These are phyloP conservation scores for Aspergillus incahuasiensis DNA, from an alignment of 495 filamentous ascomycete species.

Conservation along the genomic window DNA sequence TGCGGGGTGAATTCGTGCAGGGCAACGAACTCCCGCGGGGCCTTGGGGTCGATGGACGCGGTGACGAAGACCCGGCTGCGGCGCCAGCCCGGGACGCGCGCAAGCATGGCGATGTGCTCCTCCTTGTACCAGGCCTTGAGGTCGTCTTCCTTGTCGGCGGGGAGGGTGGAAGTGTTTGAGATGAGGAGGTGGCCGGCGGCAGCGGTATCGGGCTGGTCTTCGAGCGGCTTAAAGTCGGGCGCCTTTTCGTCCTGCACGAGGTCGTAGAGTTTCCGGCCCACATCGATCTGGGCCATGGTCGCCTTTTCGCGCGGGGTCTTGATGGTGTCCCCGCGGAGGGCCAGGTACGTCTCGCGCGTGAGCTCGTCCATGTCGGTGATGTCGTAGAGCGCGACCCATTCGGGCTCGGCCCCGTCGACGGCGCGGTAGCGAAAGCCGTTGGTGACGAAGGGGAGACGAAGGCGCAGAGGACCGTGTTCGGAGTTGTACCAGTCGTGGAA, in stretches of 20 bases:
- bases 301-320: conserved; percentile 68
- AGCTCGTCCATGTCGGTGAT: conserved; percentile 68
- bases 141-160: conserved; percentile 51
- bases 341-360: conserved; percentile 59
- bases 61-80: conserved; percentile 62
- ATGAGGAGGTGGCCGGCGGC: conserved; percentile 58
- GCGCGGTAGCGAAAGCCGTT: conserved; percentile 78
- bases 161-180: conserved; percentile 54
- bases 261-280: conserved; percentile 65
- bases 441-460: conserved; percentile 64
- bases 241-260: conserved; percentile 50
- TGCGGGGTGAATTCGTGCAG: conserved; percentile 66
- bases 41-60: conserved; percentile 46
- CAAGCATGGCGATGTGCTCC: conserved; percentile 67
- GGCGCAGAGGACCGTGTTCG: conserved; percentile 75
- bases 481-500: conserved; percentile 93
- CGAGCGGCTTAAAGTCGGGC: conserved; percentile 51
- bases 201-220: conserved; percentile 52
- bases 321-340: conserved; percentile 57
- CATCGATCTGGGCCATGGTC: conserved; percentile 69
- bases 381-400: conserved; percentile 77
- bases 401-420: conserved; percentile 51
- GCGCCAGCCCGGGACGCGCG: conserved; percentile 71
- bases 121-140: conserved; percentile 64
- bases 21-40: conserved; percentile 52